Percentiles rank a stretch among this genome's conserved stretches.
These are phyloP conservation scores for Sporothrix globosa DNA, from an alignment of 2,329 filamentous ascomycete genomes.

Conservation along the genomic window DNA sequence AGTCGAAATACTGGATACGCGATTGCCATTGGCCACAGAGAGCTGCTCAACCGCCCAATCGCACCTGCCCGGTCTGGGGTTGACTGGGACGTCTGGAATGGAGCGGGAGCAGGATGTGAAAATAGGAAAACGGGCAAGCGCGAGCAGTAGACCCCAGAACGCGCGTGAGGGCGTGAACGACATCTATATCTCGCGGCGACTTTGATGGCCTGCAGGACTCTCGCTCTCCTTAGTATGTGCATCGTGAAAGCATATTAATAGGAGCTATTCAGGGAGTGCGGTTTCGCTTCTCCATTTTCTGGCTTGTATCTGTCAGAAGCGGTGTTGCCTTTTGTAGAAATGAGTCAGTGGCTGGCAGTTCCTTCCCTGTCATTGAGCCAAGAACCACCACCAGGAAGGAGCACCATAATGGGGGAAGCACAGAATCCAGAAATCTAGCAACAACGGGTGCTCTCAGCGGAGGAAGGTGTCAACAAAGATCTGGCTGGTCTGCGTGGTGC, in stretches of 20 bases:
- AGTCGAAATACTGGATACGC: conserved; percentile 39
- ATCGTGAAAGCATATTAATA: neutral
- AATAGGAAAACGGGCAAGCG: conserved; percentile 11
- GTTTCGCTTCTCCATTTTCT: neutral
- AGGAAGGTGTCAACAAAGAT: neutral
- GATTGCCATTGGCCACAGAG: conserved; percentile 43
- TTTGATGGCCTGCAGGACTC: neutral
- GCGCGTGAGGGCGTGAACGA: conserved; percentile 1
- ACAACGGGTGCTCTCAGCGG: neutral
- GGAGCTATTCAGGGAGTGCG: neutral
- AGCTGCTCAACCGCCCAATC: conserved; percentile 35
- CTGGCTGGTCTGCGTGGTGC: neutral
- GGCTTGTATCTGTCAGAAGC: neutral
- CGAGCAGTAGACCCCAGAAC: conserved; percentile 2
- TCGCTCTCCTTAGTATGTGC: neutral
- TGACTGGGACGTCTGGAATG: conserved; percentile 20
- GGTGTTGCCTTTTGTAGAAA: neutral
- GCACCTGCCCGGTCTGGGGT: conserved; percentile 24
- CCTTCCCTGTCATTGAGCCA: neutral
- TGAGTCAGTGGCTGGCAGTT: neutral
- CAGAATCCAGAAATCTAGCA: neutral
- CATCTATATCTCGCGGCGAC: neutral
- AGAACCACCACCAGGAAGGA: neutral
- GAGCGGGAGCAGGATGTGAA: neutral
- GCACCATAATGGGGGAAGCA: neutral